Base-by-base conservation (phyloP, 305 asterid species). In the Ajuga reptans region DNA sequence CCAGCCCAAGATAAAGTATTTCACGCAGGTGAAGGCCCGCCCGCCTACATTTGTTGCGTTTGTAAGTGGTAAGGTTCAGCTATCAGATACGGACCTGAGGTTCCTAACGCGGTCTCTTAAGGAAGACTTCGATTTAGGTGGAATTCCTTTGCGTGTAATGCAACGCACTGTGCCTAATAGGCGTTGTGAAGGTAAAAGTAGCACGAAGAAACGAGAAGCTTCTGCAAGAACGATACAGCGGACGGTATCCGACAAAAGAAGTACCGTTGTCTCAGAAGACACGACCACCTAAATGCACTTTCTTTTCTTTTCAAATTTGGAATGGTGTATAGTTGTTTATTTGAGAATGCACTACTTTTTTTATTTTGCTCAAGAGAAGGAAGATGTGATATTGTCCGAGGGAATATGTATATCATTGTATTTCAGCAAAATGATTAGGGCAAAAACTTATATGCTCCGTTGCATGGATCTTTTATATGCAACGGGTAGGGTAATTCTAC, bases 21-120 rank as follows among this genome's bases (percentile, higher is more conserved):
- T 93, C 83, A 89, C 97, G 46, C 99, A 93, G 72, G 97, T 90
- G 72, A 93, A 90, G 84, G 97, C 96, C 16, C 85, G 97, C 15
- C 97, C 92, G 10, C 99, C 99, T 17, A 93, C 97, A 49, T 90
- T 90, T 45, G 89, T 90, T 18, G 97, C 97, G n/a, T 93, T 93
- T 42, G 78, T 90, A 75, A 90, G 88, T 9, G 89, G 92, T 33
- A 88, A 87, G 73, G 77, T 59, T 17, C 84, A 73, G 72, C 89
- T 93, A 36, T 77, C 92, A 0, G 95, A 93, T 8, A 81, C 95
- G 1, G 96, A 86, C 65, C 29, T 90, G 59, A 82, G 99, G 84
- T 93, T 93, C 88, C 77, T 90, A 64, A 90, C 89, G 0, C 89
- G 77, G 75, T 89, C 96, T 0, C 80, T 93, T 61, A 90, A 90